Base-by-base conservation (phyloP, 495 filamentous ascomycete species). In the Usnea hakonensis region DNA sequence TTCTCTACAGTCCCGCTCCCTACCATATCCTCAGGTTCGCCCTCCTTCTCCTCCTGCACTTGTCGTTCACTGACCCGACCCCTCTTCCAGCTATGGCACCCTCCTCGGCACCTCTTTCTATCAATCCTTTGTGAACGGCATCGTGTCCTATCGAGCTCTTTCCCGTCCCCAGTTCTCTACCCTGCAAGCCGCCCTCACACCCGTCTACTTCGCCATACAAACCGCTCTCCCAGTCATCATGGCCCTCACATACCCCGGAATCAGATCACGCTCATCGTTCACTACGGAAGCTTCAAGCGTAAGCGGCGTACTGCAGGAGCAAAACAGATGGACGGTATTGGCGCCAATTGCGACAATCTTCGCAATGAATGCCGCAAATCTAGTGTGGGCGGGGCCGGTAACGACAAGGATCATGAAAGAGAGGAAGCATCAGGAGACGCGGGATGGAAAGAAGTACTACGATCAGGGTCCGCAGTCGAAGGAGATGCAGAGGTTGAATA, bases 151-250 rank as follows among this genome's bases (percentile, higher is more conserved):
- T 78, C 80, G 78, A 50, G 80, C 83, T 59, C 84, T 97, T 54
- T 79, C 89, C 13, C 85, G 90, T 13, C 84, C 90, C 0, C 85
- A 91, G 70, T 97, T 97, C 76, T 79, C 85, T 7, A 78, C 82
- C 40, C 79, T 97, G 32, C 93, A 95, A 75, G 75, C 82, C 38
- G 81, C 81, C 67, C 84, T 90, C 68, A 93, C 95, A 75, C 93
- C 93, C 28, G 73, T 87, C 66, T 97, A 93, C 77, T 96, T 97
- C 73, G 77, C 81, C 30, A 73, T 96, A 48, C 92, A 96, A 77
- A 83, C 88, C 5, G 79, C 81, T 7, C 77, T 90, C 4, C 89
- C 93, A 9, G 71, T 85, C 17, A 66, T 90, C 23, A 76, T 96
- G 11, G 86, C 87, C n/a, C 70, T 95, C 58, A 97, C 93, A 38